A percentile compares a stretch with the other conserved stretches of the same genome.
Conservation (phyloP, 2,329 filamentous ascomycete species). For the Huntiella moniliformis region DNA sequence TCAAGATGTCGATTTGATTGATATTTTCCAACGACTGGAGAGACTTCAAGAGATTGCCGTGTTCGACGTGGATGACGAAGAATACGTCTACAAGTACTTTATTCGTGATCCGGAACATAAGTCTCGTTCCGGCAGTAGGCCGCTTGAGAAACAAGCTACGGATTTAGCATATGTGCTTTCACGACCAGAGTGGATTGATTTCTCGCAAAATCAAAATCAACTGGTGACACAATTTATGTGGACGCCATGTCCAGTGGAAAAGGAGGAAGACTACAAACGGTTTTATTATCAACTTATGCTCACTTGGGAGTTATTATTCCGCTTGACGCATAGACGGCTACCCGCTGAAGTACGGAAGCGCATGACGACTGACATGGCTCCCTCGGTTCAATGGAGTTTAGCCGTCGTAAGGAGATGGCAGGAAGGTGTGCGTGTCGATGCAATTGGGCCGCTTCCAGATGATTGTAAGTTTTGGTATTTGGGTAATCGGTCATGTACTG, state of each 20-base stretch:
- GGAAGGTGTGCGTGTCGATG: constrained; percentile 48
- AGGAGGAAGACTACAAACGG: constrained; percentile 37
- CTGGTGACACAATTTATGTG: constrained; percentile 57
- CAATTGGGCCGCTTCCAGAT: constrained; percentile 25
- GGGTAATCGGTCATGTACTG: neutral
- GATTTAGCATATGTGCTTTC: constrained; percentile 53
- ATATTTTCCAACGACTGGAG: constrained; percentile 38
- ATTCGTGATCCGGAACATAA: constrained; percentile 48
- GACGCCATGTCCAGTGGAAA: constrained; percentile 31
- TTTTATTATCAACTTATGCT: constrained; percentile 66
- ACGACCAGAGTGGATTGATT: constrained; percentile 55
- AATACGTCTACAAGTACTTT: constrained; percentile 41
- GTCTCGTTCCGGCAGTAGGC: constrained; percentile 23
- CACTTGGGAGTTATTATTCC: constrained; percentile 50
- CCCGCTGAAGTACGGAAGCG: constrained; percentile 45
- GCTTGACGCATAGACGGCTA: constrained; percentile 45
- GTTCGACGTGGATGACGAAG: constrained; percentile 34
- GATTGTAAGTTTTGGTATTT: constrained; percentile 3
- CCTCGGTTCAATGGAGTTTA: constrained; percentile 52
- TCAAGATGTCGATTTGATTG: constrained; percentile 39
- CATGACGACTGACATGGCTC: constrained; percentile 45
- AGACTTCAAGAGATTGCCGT: constrained; percentile 31
- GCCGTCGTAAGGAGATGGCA: constrained; percentile 57
- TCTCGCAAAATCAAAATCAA: constrained; percentile 50
- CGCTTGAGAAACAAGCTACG: constrained; percentile 51